A percentile compares a stretch with the other conserved stretches of the same genome.
phyloP scores from a whole-genome alignment of 768 basidiomycete genomes.

The Strobilomyces dryophilus region DNA sequence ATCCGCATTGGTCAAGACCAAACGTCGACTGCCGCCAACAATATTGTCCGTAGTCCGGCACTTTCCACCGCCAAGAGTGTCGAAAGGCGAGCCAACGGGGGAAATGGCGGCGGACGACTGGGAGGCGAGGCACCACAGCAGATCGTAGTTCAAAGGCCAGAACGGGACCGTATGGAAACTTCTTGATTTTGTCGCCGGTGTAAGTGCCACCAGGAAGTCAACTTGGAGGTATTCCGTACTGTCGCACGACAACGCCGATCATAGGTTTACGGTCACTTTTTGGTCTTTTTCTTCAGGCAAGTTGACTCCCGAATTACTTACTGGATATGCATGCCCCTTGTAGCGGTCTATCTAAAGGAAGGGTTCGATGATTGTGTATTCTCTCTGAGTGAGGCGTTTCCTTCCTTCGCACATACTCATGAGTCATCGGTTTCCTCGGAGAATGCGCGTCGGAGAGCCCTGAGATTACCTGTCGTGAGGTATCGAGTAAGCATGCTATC shows the following conservation, averaged over 20 bases:
- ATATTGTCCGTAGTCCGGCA: conserved; percentile 1
- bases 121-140: conserved; percentile 12
- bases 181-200: conserved; percentile 6
- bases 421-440: background rate
- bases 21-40: conserved; percentile 24
- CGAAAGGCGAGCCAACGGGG: conserved; percentile 8
- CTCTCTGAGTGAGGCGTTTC: background rate
- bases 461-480: background rate
- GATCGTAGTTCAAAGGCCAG: conserved; percentile 39
- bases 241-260: background rate
- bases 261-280: background rate
- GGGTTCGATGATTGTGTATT: no score
- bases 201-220: background rate
- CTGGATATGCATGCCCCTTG: background rate
- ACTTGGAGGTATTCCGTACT: background rate
- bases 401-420: background rate
- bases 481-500: conserved; percentile 1
- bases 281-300: background rate
- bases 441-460: background rate
- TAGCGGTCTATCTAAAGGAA: background rate
- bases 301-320: background rate
- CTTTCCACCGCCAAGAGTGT: conserved; percentile 2
- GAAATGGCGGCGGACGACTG: conserved; percentile 2
- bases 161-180: conserved; percentile 40
- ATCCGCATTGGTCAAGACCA: conserved; percentile 64